phyloP scores from a whole-genome alignment of 1,139 yeast genomes.

The Suhomyces anneliseae region DNA sequence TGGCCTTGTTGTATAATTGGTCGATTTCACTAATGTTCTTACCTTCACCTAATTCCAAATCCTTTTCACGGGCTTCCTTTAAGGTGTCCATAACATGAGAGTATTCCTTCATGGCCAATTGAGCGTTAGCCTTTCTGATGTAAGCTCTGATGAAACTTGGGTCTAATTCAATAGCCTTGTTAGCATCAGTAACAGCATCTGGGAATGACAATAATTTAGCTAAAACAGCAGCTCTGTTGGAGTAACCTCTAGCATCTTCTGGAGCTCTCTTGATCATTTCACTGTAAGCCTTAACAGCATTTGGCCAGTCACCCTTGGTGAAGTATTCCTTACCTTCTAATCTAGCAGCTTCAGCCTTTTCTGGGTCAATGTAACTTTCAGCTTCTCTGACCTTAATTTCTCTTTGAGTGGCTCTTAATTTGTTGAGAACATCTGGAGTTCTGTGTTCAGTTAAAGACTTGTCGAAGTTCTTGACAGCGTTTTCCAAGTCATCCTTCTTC shows the following conservation, averaged over 20 bases:
- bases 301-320: conserved; percentile 94
- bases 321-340: conserved; percentile 86
- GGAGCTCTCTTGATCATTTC: conserved; percentile 98
- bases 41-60: conserved; percentile 56
- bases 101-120: conserved; percentile 87
- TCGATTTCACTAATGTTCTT: conserved; percentile 77
- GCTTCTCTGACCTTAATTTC: conserved; percentile 78
- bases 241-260: conserved; percentile 93
- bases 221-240: conserved; percentile 96
- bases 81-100: conserved; percentile 80
- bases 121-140: conserved; percentile 94
- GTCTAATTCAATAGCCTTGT: conserved; percentile 83
- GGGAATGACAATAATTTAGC: conserved; percentile 96
- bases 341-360: conserved; percentile 93
- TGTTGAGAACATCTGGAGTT: conserved; percentile 88
- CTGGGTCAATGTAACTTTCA: conserved; percentile 80
- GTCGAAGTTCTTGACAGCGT: conserved; percentile 79
- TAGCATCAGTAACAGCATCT: conserved; percentile 92
- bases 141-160: conserved; percentile 91
- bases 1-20: conserved; percentile 75
- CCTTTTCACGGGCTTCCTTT: conserved; percentile 73
- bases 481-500: conserved; percentile 69
- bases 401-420: conserved; percentile 85
- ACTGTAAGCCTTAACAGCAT: conserved; percentile 89
- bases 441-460: conserved; percentile 96